Percentiles rank a stretch among this genome's conserved stretches.
phyloP scores from a whole-genome alignment of 2,329 filamentous ascomycete species.

The Fusarium avenaceum region DNA sequence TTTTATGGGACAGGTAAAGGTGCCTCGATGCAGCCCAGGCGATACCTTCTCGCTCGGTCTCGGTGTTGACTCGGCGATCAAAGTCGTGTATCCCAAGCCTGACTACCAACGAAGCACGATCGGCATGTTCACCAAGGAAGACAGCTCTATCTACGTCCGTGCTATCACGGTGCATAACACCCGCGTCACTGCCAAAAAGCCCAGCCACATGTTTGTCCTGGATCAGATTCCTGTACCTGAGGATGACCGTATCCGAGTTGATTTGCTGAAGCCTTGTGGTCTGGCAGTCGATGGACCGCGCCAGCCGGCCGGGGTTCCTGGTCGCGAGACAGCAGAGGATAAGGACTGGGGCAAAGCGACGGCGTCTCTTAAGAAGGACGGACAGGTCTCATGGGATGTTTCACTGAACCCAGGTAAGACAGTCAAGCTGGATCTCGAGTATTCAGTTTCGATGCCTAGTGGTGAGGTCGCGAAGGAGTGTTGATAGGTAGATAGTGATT shows the following conservation, averaged over 20 bases:
- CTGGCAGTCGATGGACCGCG: constrained; percentile 57
- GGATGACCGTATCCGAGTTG: constrained; percentile 69
- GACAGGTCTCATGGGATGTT: constrained; percentile 71
- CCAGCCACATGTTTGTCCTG: constrained; percentile 64
- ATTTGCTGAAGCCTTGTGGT: constrained; percentile 63
- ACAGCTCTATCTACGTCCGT: constrained; percentile 64
- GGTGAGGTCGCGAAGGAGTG: constrained; percentile 56
- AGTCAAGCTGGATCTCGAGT: constrained; percentile 71
- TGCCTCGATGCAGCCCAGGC: constrained; percentile 69
- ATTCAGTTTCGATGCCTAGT: constrained; percentile 69
- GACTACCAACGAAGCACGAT: constrained; percentile 65
- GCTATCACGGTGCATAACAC: constrained; percentile 66
- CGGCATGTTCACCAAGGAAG: constrained; percentile 68
- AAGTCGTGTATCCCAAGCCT: constrained; percentile 68
- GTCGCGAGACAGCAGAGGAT: constrained; percentile 49
- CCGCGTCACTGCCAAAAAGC: constrained; percentile 53
- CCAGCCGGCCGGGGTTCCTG: constrained; percentile 55
- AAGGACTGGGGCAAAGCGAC: constrained; percentile 67
- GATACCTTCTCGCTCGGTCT: constrained; percentile 67
- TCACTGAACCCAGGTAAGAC: constrained; percentile 68
- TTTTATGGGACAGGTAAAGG: constrained; percentile 69
- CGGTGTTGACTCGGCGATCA: constrained; percentile 71
- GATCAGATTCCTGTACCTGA: constrained; percentile 74
- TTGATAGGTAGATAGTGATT: constrained; percentile 12
- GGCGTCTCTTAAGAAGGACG: constrained; percentile 67